Evolutionary conservation across 2,329 filamentous ascomycete genomes (phyloP), one percentile per base, ranked within the genome.

Genomic region (Incumbomyces lentus): DNA sequence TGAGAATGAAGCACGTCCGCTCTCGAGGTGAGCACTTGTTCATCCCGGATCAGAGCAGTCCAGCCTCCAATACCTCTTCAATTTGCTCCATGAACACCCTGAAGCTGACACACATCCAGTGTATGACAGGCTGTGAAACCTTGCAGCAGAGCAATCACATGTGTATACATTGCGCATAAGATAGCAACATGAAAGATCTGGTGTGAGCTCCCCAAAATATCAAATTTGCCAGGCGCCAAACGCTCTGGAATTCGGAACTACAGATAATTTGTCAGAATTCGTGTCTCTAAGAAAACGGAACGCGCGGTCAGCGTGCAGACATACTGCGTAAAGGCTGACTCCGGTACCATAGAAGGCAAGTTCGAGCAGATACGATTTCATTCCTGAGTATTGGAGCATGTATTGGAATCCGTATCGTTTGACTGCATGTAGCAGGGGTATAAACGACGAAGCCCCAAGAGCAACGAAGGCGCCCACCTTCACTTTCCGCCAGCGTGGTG

Each of bases 121-220:
- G 40, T 32, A 16, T 42, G 40, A 32, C 19, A 42, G 18, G 40
- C 17, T 32, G 40, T 42, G 19, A 42, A 42, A 10, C 10, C 40
- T 30, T 42, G 40, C 40, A 42, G 10, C 16, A 42, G 40, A 10
- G 40, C 40, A 16, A 12, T 32, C 40, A 42, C 40, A 11, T 42
- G 40, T 42, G 19, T 42, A 19, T 29, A 42, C 40, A 42, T 42
- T 12, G 16, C 40, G 40, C 40, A 42, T 30, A 44, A 44, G 41
- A 44, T 37, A 3, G 32, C 26, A 18, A 93, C 70, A 68, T 96
- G 90, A 64, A 96, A 96, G 53, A 96, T 83, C 67, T 96, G 90
- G 65, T 96, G 90, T 16, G 87, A 95, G 62, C 81, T 88, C 26
- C 90, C 89, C 78, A 84, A 86, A 45, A 95, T 84, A 65, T 96